Conservation (phyloP, 805 yeast genomes). For the Starmerella etchellsii region DNA sequence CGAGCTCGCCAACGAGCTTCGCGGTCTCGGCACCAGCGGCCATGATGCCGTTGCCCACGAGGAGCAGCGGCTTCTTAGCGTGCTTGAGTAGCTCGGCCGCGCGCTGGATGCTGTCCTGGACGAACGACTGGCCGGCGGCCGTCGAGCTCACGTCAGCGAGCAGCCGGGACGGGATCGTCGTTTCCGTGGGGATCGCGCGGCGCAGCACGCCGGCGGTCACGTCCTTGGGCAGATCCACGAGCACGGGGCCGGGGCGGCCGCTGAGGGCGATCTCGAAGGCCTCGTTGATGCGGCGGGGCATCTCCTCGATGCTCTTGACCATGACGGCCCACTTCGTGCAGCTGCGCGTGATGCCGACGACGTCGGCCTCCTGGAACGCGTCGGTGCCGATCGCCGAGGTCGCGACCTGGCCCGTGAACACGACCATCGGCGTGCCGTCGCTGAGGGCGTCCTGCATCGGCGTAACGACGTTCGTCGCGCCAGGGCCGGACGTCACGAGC, state of each 20-base stretch:
- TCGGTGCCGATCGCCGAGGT: constrained; percentile 95
- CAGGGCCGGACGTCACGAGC: constrained; percentile 97
- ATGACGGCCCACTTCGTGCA: constrained; percentile 99
- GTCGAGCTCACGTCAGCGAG: constrained; percentile 56
- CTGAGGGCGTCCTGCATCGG: constrained; percentile 96
- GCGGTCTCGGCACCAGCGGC: constrained; percentile 59
- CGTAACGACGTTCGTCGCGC: constrained; percentile 97
- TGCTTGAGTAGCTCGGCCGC: constrained; percentile 66
- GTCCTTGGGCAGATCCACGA: constrained; percentile 95
- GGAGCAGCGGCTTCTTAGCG: constrained; percentile 79
- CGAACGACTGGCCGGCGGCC: constrained; percentile 55
- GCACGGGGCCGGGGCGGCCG: constrained; percentile 97
- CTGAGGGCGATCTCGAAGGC: constrained; percentile 93
- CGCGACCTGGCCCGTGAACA: constrained; percentile 94
- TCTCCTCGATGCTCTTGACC: constrained; percentile 89
- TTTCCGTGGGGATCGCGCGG: constrained; percentile 80
- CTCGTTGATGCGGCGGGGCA: constrained; percentile 91
- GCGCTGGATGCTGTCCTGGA: constrained; percentile 56
- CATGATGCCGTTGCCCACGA: constrained; percentile 85
- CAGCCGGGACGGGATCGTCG: constrained; percentile 47
- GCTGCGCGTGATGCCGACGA: constrained; percentile 88
- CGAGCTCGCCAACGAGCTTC: constrained; percentile 57
- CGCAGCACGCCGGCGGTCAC: constrained; percentile 86
- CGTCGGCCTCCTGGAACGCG: constrained; percentile 98
- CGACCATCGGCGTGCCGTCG: constrained; percentile 95